Evolutionary conservation across 1,139 yeast species (phyloP).

Genomic region (Candida sanyaensis): DNA sequence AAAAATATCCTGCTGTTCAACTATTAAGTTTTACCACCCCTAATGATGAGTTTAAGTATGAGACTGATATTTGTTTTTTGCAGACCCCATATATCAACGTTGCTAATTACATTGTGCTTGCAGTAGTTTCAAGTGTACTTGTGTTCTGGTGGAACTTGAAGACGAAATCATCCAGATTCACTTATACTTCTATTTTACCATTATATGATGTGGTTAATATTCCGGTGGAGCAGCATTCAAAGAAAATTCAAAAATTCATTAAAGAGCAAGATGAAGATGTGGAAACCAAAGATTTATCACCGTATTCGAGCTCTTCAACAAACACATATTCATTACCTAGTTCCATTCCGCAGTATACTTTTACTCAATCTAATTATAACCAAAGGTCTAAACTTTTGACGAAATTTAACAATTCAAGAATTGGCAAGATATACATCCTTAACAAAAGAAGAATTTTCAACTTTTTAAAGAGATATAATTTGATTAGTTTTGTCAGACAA

Average conservation of each 20-base stretch:
- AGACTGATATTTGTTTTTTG: slow-evolving; percentile 48
- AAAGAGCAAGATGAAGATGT: slow-evolving; percentile 22
- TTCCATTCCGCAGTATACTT: slow-evolving; percentile 17
- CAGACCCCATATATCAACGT: slow-evolving; percentile 52
- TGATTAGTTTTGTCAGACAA: slow-evolving; percentile 21
- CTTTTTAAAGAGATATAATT: slow-evolving; percentile 20
- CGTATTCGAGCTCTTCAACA: not conserved
- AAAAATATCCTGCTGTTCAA: slow-evolving; percentile 54
- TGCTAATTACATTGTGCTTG: slow-evolving; percentile 35
- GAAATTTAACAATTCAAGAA: slow-evolving; percentile 8
- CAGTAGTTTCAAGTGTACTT: slow-evolving; percentile 32
- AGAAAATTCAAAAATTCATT: slow-evolving; percentile 24
- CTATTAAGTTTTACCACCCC: slow-evolving; percentile 35
- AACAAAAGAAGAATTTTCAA: slow-evolving; percentile 9
- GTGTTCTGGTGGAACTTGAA: slow-evolving; percentile 34
- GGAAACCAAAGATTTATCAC: slow-evolving; percentile 1
- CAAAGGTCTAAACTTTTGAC: slow-evolving; percentile 1
- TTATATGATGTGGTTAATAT: slow-evolving; percentile 10
- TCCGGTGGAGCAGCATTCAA: slow-evolving; percentile 17
- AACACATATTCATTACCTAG: slow-evolving; percentile 10
- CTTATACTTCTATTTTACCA: slow-evolving; percentile 18
- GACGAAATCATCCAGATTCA: slow-evolving; percentile 15
- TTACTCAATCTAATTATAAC: slow-evolving; percentile 7
- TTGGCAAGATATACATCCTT: slow-evolving; percentile 9
- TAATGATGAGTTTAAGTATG: slow-evolving; percentile 21